These are phyloP conservation scores for Backusella mclennaniae DNA, from an alignment of 192 early-diverging fungal genomes.

Conservation along the genomic window DNA sequence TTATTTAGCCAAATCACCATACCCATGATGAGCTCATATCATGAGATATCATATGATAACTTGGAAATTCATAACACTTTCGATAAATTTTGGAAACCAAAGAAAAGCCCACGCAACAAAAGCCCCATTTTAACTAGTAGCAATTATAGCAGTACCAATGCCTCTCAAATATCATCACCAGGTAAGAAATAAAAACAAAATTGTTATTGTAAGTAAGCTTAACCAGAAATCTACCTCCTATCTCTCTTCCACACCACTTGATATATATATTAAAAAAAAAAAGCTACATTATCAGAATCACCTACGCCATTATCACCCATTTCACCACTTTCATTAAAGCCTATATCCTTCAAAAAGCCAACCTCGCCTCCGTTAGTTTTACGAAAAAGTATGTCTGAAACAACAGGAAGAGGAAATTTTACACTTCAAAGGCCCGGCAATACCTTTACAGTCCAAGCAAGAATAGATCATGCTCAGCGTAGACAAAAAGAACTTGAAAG, in stretches of 20 bases:
- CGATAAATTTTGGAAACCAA: neutral
- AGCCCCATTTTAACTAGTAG: neutral
- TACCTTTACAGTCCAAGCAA: neutral
- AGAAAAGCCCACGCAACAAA: neutral
- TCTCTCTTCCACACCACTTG: neutral
- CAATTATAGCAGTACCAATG: neutral
- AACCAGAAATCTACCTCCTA: neutral
- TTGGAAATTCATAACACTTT: neutral
- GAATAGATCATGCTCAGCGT: neutral
- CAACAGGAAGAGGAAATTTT: neutral
- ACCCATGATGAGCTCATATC: constrained; percentile 4
- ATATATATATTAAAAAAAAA: neutral
- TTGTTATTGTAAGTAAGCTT: neutral
- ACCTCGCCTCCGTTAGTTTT: neutral
- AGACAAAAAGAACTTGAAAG: neutral
- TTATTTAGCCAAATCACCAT: neutral
- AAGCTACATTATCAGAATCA: constrained; percentile 1
- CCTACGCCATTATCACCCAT: neutral
- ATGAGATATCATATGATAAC: neutral
- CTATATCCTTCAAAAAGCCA: neutral
- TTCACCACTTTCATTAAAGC: constrained; percentile 2
- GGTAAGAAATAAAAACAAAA: neutral
- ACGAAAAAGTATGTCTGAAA: constrained; percentile 2
- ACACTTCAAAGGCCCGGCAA: neutral
- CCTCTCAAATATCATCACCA: neutral